Evolutionary conservation across 306 rosid species (phyloP), one percentile per base, ranked within the genome.

Genomic region (Cicer cuneatum): DNA sequence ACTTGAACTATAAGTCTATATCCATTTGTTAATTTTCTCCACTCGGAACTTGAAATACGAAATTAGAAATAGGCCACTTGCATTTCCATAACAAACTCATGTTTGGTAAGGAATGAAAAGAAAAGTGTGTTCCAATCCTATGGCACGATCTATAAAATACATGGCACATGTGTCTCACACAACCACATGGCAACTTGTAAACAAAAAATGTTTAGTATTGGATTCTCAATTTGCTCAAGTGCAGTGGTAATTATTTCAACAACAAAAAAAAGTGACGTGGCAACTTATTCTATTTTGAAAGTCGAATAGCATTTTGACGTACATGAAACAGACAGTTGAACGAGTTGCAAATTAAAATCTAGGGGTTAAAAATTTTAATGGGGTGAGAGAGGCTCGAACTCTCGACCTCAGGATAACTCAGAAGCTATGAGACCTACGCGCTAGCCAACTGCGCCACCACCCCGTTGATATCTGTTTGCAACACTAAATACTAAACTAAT

Each of bases 321-420:
- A 24, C 33, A 24, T 24, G 33, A 24, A 24, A 24, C 33, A 24
- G 33, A 4, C 0, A 24, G 33, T 24, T 24, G 4, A 24, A 24
- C 4, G 33, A 24, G 33, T 24, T 24, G 4, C 33, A 24, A 24
- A 24, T 0, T 3, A 24, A 24, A 24, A 24, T 24, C 4, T 2
- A 24, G 4, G 3, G 0, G 33, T 24, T 24, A 24, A 24, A 24
- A 24, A 24, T 0, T 0, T 2, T 24, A 2, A 2, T 78, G 83
- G 83, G 80, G 71, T 80, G 80, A 80, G 83, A 80, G 80, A 80
- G 80, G 66, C 80, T 80, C 76, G 80, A 80, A 80, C 79, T 73
- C 79, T 73, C 75, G 79, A 80, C 83, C 79, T 79, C 79, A 60
- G 45, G 66, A 60, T 60, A 0, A 13, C 66, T 60, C 45, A 59